phyloP scores from a whole-genome alignment of 306 rosid species.

The Rosa multiflora region DNA sequence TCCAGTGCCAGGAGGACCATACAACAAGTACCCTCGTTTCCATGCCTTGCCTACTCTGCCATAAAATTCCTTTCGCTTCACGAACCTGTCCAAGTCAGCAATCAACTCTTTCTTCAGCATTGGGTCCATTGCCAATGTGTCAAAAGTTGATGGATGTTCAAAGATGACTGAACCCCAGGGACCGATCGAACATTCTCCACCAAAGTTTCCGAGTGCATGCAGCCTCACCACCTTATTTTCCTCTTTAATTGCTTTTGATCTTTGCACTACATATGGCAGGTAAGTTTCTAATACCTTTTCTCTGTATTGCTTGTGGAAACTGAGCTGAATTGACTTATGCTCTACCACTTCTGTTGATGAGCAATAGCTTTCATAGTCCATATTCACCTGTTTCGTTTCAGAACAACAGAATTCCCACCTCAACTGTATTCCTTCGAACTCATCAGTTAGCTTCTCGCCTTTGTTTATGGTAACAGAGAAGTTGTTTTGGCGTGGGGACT shows the following conservation, averaged over 20 bases:
- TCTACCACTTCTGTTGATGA: slow-evolving; percentile 7
- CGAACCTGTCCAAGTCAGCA: slow-evolving; percentile 45
- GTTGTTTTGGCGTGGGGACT: slow-evolving; percentile 17
- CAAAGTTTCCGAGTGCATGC: slow-evolving; percentile 6
- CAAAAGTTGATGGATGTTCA: slow-evolving; percentile 41
- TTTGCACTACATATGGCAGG: slow-evolving; percentile 36
- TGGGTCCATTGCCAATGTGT: slow-evolving; percentile 44
- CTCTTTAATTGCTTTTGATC: slow-evolving; percentile 33
- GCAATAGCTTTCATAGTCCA: not conserved
- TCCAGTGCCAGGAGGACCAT: slow-evolving; percentile 69
- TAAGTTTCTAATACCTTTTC: slow-evolving; percentile 36
- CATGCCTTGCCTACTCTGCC: slow-evolving; percentile 47
- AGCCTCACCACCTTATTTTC: slow-evolving; percentile 32
- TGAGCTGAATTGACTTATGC: slow-evolving; percentile 19
- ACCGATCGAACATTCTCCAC: not conserved
- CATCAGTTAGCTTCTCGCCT: slow-evolving; percentile 36
- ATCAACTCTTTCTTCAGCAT: slow-evolving; percentile 34
- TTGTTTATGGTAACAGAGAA: slow-evolving; percentile 33
- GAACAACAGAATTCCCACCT: slow-evolving; percentile 36
- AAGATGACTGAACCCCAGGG: slow-evolving; percentile 32
- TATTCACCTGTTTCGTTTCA: not conserved
- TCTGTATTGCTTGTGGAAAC: slow-evolving; percentile 39
- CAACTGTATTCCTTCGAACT: slow-evolving; percentile 31
- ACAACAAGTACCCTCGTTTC: slow-evolving; percentile 55
- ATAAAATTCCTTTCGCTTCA: slow-evolving; percentile 37